A percentile compares a stretch with the other conserved stretches of the same genome.
phyloP scores from a whole-genome alignment of 306 rosid species.

The Begonia fuchsioides region DNA sequence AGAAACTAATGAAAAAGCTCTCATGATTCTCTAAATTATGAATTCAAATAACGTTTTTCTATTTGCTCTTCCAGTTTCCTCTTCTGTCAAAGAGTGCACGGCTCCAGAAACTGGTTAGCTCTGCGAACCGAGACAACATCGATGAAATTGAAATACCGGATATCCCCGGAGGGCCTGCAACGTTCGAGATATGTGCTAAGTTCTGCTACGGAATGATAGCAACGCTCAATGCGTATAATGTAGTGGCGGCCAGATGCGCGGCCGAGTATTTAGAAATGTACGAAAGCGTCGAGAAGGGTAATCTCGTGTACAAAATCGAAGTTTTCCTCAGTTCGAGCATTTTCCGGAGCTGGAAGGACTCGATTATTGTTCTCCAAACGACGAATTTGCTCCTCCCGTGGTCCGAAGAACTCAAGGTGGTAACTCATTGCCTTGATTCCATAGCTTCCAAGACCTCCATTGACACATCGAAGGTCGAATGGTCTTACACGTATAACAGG shows the following conservation, averaged over 20 bases:
- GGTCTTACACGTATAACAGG: constrained; percentile 86
- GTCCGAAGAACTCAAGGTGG: constrained; percentile 83
- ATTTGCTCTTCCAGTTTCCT: constrained; percentile 48
- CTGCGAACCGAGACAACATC: constrained; percentile 35
- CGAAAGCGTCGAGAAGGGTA: constrained; percentile 80
- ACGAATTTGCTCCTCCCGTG: constrained; percentile 71
- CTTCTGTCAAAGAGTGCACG: constrained; percentile 81
- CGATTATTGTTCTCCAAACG: constrained; percentile 81
- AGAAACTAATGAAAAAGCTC: background rate
- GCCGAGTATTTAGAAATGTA: constrained; percentile 92
- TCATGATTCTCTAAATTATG: too few species aligned
- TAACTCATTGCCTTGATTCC: constrained; percentile 72
- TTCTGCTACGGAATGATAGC: constrained; percentile 88
- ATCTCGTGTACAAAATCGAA: constrained; percentile 84
- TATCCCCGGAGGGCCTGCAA: constrained; percentile 89
- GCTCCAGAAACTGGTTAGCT: constrained; percentile 51
- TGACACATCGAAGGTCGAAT: constrained; percentile 74
- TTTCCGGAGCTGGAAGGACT: constrained; percentile 92
- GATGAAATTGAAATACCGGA: constrained; percentile 63
- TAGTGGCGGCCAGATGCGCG: constrained; percentile 79
- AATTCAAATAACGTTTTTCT: too few species aligned
- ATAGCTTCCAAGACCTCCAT: constrained; percentile 83
- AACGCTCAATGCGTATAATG: constrained; percentile 89
- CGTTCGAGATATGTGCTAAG: constrained; percentile 88
- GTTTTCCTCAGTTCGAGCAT: constrained; percentile 89